Base-by-base conservation (phyloP, 2,329 filamentous ascomycete species). In the Trichophyton rubrum region DNA sequence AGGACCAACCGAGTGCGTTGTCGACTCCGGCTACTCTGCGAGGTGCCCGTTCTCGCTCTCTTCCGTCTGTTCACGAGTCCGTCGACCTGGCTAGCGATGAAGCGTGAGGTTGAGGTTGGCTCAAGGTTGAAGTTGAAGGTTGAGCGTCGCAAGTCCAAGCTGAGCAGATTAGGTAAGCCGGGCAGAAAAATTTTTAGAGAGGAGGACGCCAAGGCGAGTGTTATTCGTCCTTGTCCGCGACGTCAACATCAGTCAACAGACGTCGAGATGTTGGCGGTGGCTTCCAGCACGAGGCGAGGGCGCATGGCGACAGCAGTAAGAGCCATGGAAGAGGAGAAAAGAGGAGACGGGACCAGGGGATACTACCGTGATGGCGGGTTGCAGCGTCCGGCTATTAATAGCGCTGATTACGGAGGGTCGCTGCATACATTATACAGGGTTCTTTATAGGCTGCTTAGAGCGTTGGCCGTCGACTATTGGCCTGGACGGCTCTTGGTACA, bases 351-450 rank as follows among this genome's bases (percentile, higher is more conserved):
- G 27, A 15, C 20, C 13, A 35, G 33, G 24, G 9, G 51, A 55
- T 55, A 55, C 51, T 35, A 33, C 51, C 27, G 27, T 35, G 22
- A 27, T 13, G 9, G 47, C 27, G n/a, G 51, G 27, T 35, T 53
- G 13, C 22, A 51, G 27, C 27, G 51, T 33, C 51, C 13, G n/a
- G 15, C 51, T 55, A 35, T 55, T 55, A 33, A 55, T 55, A 55
- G 51, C 20, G 27, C 11, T 24, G 45, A 51, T 51, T 51, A 51
- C 24, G 5, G 47, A 13, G 22, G 51, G 24, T 15, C 27, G 49
- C 13, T 35, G 30, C 51, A 35, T 55, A 55, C 27, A 55, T 55
- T 55, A 13, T n/a, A 55, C 51, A 55, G 51, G 51, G 51, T 55
- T 55, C 30, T 35, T 35, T 33, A 55, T 55, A 55, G 51, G 51